These are phyloP conservation scores for Penicillium canariense DNA, from an alignment of 495 filamentous ascomycete species.

Conservation along the genomic window DNA sequence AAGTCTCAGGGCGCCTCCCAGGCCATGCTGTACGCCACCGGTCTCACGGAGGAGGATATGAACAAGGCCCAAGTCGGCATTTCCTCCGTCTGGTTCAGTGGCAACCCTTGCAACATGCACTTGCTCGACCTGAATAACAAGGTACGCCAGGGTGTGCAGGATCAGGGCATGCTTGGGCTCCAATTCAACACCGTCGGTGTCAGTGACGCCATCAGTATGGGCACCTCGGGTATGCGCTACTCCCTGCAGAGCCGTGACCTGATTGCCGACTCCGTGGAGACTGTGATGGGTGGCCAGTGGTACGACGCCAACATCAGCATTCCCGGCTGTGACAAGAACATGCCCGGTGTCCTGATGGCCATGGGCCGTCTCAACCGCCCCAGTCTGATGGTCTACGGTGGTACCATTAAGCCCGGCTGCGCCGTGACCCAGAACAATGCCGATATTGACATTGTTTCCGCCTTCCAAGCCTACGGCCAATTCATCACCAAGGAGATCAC, in stretches of 20 bases:
- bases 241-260: conserved; percentile 91
- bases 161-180: conserved; percentile 74
- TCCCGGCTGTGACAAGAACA: conserved; percentile 99
- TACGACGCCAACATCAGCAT: conserved; percentile 98
- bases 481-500: conserved; percentile 87
- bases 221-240: conserved; percentile 80
- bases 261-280: conserved; percentile 97
- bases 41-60: conserved; percentile 79
- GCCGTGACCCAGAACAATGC: conserved; percentile 66
- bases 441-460: conserved; percentile 90
- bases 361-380: conserved; percentile 96
- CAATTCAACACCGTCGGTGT: conserved; percentile 99
- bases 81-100: conserved; percentile 83
- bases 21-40: conserved; percentile 97
- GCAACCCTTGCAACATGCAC: conserved; percentile 99
- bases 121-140: conserved; percentile 80
- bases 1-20: conserved; percentile 97
- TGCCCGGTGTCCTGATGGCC: conserved; percentile 97
- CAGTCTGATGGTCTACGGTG: conserved; percentile 95
- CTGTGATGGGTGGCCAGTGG: conserved; percentile 98
- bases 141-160: conserved; percentile 81
- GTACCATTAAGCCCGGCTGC: conserved; percentile 89
- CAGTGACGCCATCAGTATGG: conserved; percentile 62
- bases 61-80: conserved; percentile 95
- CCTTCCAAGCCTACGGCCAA: conserved; percentile 97